phyloP scores from a whole-genome alignment of 192 early-diverging fungal species.

The Entomortierella beljakovae region DNA sequence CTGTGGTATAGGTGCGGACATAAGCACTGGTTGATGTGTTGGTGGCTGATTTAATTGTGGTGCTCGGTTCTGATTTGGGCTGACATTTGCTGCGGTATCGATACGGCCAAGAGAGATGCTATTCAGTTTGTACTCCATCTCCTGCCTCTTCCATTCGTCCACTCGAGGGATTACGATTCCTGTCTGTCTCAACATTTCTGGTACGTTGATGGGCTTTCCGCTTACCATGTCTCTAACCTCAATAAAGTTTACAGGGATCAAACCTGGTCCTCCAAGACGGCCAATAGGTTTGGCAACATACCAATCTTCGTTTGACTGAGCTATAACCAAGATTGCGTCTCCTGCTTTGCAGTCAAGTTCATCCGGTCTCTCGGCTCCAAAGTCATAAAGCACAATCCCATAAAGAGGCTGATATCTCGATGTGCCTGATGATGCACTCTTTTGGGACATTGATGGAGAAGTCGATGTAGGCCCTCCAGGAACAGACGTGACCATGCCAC shows the following conservation, averaged over 20 bases:
- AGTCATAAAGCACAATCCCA: slow-evolving; percentile 80
- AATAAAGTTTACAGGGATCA: slow-evolving; percentile 83
- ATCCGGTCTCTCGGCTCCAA: slow-evolving; percentile 76
- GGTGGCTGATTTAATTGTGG: too few relatives aligned
- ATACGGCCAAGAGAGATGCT: slow-evolving; percentile 59
- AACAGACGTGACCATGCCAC: neutral
- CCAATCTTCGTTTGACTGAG: slow-evolving; percentile 84
- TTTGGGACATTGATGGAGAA: slow-evolving; percentile 19
- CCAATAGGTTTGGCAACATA: slow-evolving; percentile 78
- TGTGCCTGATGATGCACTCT: slow-evolving; percentile 4
- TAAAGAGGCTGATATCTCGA: slow-evolving; percentile 66
- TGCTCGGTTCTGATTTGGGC: neutral
- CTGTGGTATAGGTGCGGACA: too few relatives aligned
- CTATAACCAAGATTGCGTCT: slow-evolving; percentile 81
- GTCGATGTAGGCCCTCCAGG: slow-evolving; percentile 2
- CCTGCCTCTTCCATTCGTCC: slow-evolving; percentile 72
- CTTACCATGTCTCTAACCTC: slow-evolving; percentile 76
- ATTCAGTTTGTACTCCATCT: slow-evolving; percentile 65
- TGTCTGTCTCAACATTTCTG: slow-evolving; percentile 69
- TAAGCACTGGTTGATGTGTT: too few relatives aligned
- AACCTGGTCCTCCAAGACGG: slow-evolving; percentile 70
- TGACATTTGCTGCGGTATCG: slow-evolving; percentile 28
- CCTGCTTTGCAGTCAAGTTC: slow-evolving; percentile 77
- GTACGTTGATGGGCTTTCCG: slow-evolving; percentile 73
- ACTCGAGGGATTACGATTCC: slow-evolving; percentile 70